Conservation (phyloP, 2,329 filamentous ascomycete genomes). For the Lachnellula suecica region DNA sequence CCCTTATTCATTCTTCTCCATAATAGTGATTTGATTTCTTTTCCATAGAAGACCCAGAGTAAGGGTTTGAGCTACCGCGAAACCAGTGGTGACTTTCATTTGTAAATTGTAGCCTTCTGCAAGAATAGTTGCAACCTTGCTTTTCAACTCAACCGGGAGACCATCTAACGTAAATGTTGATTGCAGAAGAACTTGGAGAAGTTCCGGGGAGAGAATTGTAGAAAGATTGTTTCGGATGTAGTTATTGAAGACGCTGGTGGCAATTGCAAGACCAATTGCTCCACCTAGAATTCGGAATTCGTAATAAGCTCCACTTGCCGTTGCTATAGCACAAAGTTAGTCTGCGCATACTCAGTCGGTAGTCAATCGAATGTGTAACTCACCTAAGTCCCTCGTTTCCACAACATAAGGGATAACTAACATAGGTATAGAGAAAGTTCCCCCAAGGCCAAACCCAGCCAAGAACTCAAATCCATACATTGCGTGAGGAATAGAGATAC, state of each 20-base stretch:
- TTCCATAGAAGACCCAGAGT: not conserved
- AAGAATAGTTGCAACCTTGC: not conserved
- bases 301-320: not conserved
- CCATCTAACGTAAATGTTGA: not conserved
- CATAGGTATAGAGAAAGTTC: not conserved
- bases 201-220: slow-evolving; percentile 1
- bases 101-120: slow-evolving; percentile 2
- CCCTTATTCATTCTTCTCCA: no score
- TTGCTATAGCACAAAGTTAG: not conserved
- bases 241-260: not conserved
- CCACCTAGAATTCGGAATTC: slow-evolving; percentile 1
- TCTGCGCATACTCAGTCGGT: not conserved
- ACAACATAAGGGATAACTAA: not conserved
- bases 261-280: slow-evolving; percentile 1
- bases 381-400: not conserved
- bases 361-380: not conserved
- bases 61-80: not conserved
- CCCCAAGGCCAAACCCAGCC: not conserved
- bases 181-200: slow-evolving; percentile 45
- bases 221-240: slow-evolving; percentile 8
- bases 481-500: not conserved
- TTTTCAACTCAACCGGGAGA: not conserved
- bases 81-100: not conserved
- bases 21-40: not conserved
- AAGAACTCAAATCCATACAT: not conserved